A percentile compares a stretch with the other conserved stretches of the same genome.
Conservation (phyloP, 192 early-diverging fungal genomes). For the Backusella mclennaniae region DNA sequence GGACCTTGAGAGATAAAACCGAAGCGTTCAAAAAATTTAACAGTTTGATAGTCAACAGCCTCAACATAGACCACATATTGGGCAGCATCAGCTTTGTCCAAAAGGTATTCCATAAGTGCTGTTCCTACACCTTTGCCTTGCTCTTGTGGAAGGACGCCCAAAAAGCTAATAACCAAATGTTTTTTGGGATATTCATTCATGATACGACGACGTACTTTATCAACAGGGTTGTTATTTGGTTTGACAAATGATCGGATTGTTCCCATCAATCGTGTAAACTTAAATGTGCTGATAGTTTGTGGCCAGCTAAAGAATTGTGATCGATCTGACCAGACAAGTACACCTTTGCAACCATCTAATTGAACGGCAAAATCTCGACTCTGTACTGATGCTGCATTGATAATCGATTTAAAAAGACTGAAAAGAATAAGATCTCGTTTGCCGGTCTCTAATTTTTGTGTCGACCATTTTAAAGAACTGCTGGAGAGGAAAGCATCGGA, state of each 20-base stretch:
- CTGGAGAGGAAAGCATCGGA: conserved; percentile 25
- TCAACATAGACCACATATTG: conserved; percentile 31
- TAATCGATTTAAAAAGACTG: conserved; percentile 25
- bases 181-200: background rate
- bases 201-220: conserved; percentile 12
- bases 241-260: background rate
- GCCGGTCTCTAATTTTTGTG: background rate
- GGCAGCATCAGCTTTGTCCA: conserved; percentile 24
- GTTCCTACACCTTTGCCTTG: conserved; percentile 32
- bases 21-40: conserved; percentile 31
- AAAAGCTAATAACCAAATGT: conserved; percentile 18
- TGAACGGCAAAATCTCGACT: conserved; percentile 37
- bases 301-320: conserved; percentile 15
- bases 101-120: conserved; percentile 22
- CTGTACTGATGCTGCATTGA: conserved; percentile 21
- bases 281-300: conserved; percentile 1
- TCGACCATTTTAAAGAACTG: conserved; percentile 16
- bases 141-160: conserved; percentile 34
- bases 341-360: conserved; percentile 40
- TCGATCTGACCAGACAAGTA: conserved; percentile 24
- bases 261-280: background rate
- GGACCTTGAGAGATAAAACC: conserved; percentile 24
- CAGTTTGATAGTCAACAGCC: conserved; percentile 8
- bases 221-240: background rate
- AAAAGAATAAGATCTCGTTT: conserved; percentile 11